These are phyloP conservation scores for Cucumis sativus DNA, from an alignment of 306 rosid species.

Conservation along the genomic window Cucumber_9930_V3 NC_026661.2:21096501-21097000, in stretches of 20 bases:
- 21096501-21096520: not conserved
- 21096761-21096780: constrained; percentile 12
- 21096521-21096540: not conserved
- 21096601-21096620: not conserved
- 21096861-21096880: not conserved
- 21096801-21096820: constrained; percentile 38
- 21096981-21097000: constrained; percentile 27
- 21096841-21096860: constrained; percentile 7
- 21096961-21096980: constrained; percentile 49
- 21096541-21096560: not conserved
- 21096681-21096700: not conserved
- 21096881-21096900: not conserved
- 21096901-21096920: constrained; percentile 35
- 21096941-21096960: constrained; percentile 62
- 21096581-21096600: not conserved
- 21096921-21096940: constrained; percentile 56
- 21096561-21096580: not conserved
- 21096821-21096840: constrained; percentile 12
- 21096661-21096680: not conserved
- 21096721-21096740: not conserved
- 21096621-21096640: not conserved
- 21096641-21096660: not conserved
- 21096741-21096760: not conserved
- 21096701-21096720: not conserved
- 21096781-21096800: constrained; percentile 28